A percentile compares a stretch with the other conserved stretches of the same genome.
phyloP scores from a whole-genome alignment of 140 eudicot genomes.

The Stevia rebaudiana region DNA sequence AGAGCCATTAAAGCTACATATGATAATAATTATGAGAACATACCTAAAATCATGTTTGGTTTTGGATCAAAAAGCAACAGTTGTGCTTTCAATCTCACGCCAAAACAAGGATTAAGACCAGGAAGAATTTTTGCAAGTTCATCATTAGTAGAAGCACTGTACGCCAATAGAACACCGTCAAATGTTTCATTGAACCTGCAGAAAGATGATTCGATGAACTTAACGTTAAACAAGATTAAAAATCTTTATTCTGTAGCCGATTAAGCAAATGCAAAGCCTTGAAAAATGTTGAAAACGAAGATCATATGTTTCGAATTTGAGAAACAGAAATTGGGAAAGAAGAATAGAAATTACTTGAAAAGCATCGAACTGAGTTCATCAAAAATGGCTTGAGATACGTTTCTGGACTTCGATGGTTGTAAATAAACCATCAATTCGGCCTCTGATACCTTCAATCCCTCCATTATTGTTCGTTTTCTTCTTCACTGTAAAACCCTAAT shows the following conservation, averaged over 20 bases:
- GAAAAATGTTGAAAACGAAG: not conserved
- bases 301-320: not conserved
- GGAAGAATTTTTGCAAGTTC: conserved; percentile 56
- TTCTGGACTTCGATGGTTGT: conserved; percentile 73
- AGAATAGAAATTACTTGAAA: conserved; percentile 55
- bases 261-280: not conserved
- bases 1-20: not conserved
- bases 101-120: conserved; percentile 66
- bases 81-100: conserved; percentile 52
- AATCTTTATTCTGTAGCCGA: not conserved
- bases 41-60: conserved; percentile 86
- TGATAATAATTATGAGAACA: not conserved
- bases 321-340: not conserved
- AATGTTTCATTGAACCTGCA: conserved; percentile 70
- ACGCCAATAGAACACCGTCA: conserved; percentile 85
- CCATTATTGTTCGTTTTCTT: conserved; percentile 37
- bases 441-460: conserved; percentile 58
- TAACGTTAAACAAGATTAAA: not conserved
- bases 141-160: conserved; percentile 40
- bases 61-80: conserved; percentile 74
- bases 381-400: conserved; percentile 45
- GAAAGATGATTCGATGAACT: not conserved
- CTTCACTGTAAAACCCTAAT: not conserved
- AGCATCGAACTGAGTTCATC: conserved; percentile 67
- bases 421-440: conserved; percentile 64